Evolutionary conservation across 768 basidiomycete species (phyloP).

Genomic region (Lactarius hatsudake): DNA sequence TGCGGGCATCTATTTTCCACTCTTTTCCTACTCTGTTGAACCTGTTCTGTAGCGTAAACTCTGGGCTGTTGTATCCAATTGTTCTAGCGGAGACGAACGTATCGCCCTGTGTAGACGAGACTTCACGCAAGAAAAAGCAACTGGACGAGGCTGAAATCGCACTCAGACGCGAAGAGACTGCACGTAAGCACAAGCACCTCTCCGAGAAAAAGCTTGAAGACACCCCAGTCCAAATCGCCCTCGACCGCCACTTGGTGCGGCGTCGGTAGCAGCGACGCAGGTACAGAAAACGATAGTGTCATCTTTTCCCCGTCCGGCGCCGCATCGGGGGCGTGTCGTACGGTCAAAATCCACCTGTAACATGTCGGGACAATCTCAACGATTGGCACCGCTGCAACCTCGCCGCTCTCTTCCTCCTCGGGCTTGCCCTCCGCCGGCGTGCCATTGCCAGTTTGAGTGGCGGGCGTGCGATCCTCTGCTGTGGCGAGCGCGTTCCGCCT

Average conservation of each 20-base stretch:
- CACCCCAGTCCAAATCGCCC: not conserved
- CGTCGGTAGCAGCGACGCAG: slow-evolving; percentile 34
- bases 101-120: slow-evolving; percentile 30
- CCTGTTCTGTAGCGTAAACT: no score
- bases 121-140: slow-evolving; percentile 52
- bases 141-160: slow-evolving; percentile 73
- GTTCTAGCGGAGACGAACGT: not conserved
- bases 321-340: slow-evolving; percentile 32
- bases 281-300: slow-evolving; percentile 55
- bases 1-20: no score
- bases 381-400: not conserved
- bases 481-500: slow-evolving; percentile 52
- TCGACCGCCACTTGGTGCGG: slow-evolving; percentile 16
- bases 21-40: not conserved
- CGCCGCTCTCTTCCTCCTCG: slow-evolving; percentile 44
- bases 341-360: slow-evolving; percentile 72
- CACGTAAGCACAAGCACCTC: slow-evolving; percentile 75
- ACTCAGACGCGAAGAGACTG: slow-evolving; percentile 75
- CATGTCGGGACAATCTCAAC: slow-evolving; percentile 42
- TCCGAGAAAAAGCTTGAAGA: slow-evolving; percentile 83
- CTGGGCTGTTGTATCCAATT: no score
- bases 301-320: slow-evolving; percentile 32
- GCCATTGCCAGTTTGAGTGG: slow-evolving; percentile 35
- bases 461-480: slow-evolving; percentile 43
- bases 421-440: slow-evolving; percentile 33